Percentiles rank a stretch among this genome's conserved stretches.
phyloP scores from a whole-genome alignment of 208 protist species.

The Tritrichomonas foetus region DNA sequence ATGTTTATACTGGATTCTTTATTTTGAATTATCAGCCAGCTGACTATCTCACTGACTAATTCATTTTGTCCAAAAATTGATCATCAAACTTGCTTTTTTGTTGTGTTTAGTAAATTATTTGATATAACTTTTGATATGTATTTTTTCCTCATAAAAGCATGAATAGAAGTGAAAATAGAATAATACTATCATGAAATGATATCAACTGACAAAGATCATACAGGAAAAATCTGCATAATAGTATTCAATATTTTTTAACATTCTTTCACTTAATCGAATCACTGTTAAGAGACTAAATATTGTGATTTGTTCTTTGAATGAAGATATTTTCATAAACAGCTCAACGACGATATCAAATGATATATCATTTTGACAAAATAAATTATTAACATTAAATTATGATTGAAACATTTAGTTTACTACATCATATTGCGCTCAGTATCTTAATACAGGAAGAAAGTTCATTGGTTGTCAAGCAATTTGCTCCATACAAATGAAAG shows the following conservation, averaged over 20 bases:
- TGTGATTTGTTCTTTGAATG: background rate
- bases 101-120: too few relatives aligned
- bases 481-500: background rate
- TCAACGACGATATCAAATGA: background rate
- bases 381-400: too few relatives aligned
- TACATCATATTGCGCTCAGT: too few relatives aligned
- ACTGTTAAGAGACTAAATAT: background rate
- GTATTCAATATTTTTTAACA: background rate
- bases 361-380: too few relatives aligned
- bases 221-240: background rate
- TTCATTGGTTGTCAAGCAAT: background rate
- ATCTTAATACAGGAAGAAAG: too few relatives aligned
- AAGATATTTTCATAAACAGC: background rate
- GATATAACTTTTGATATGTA: background rate
- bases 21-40: too few relatives aligned
- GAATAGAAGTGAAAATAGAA: background rate
- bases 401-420: too few relatives aligned
- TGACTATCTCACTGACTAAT: too few relatives aligned
- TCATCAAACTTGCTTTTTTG: too few relatives aligned
- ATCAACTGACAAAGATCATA: background rate
- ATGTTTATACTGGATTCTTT: too few relatives aligned
- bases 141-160: background rate
- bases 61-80: too few relatives aligned
- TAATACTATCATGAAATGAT: background rate
- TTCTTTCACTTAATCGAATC: background rate